These are phyloP conservation scores for Fusarium oxysporum DNA, from an alignment of 2,329 filamentous ascomycete species.

Conservation along the genomic window DNA sequence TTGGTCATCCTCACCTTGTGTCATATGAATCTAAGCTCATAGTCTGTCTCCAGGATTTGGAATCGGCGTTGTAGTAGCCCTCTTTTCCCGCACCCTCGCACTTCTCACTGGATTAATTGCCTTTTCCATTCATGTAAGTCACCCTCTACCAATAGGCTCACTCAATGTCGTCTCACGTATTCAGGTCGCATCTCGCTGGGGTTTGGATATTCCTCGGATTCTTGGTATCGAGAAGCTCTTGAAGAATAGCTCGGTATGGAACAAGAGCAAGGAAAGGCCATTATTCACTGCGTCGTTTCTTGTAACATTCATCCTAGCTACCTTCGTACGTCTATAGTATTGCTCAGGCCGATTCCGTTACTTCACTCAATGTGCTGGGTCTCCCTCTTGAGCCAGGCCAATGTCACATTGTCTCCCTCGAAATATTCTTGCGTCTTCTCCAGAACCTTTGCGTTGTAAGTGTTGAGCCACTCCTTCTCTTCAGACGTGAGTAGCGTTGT, in stretches of 20 bases:
- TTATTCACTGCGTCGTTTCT: constrained; percentile 78
- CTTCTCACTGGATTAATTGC: constrained; percentile 74
- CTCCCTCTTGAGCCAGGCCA: constrained; percentile 87
- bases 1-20: constrained; percentile 42
- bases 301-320: constrained; percentile 76
- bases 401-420: constrained; percentile 75
- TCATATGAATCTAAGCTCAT: neutral
- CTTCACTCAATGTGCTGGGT: constrained; percentile 69
- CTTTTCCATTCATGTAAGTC: constrained; percentile 70
- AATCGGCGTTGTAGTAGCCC: constrained; percentile 72
- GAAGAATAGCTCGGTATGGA: constrained; percentile 56
- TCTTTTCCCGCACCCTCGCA: constrained; percentile 78
- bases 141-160: neutral
- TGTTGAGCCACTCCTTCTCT: constrained; percentile 89
- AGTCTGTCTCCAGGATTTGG: constrained; percentile 63
- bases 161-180: constrained; percentile 18
- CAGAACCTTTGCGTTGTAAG: constrained; percentile 83
- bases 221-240: constrained; percentile 53
- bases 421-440: constrained; percentile 86
- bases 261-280: constrained; percentile 66
- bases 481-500: constrained; percentile 73
- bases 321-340: constrained; percentile 58
- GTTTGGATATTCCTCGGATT: constrained; percentile 54
- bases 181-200: constrained; percentile 58
- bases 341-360: constrained; percentile 39